phyloP scores from a whole-genome alignment of 1,284 basidiomycete genomes.

The Wolfiporia cocos region DNA sequence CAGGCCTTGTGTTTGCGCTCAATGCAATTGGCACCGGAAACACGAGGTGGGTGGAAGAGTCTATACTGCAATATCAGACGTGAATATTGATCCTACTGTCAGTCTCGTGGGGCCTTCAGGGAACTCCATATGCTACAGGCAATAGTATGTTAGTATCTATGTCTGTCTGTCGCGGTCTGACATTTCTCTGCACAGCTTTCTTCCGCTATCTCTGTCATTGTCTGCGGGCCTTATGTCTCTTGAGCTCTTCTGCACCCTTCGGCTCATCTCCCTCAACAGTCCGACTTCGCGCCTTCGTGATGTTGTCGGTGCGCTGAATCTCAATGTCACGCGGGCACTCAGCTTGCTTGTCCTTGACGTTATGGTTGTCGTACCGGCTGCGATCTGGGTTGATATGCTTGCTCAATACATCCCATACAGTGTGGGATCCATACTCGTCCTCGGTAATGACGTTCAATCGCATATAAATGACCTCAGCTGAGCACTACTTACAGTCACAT shows the following conservation, averaged over 20 bases:
- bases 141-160: slow-evolving; percentile 26
- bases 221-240: slow-evolving; percentile 35
- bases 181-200: slow-evolving; percentile 26
- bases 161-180: slow-evolving; percentile 1
- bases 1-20: slow-evolving; percentile 38
- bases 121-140: slow-evolving; percentile 28
- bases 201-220: slow-evolving; percentile 36
- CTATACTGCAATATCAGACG: neutral
- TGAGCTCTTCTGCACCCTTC: slow-evolving; percentile 36
- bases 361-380: slow-evolving; percentile 36
- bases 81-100: slow-evolving; percentile 3
- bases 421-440: slow-evolving; percentile 41
- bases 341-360: slow-evolving; percentile 42
- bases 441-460: slow-evolving; percentile 23
- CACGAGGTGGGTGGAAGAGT: slow-evolving; percentile 21
- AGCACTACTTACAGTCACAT: slow-evolving; percentile 6
- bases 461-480: neutral
- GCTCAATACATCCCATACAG: slow-evolving; percentile 44
- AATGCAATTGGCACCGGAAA: slow-evolving; percentile 37
- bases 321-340: slow-evolving; percentile 25
- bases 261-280: slow-evolving; percentile 28
- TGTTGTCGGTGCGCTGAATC: slow-evolving; percentile 21
- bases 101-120: slow-evolving; percentile 12
- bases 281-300: slow-evolving; percentile 15
- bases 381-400: slow-evolving; percentile 31